These are phyloP conservation scores for Phytopythium aichiense DNA, from an alignment of 352 stramenopile species.

Conservation along the genomic window DNA sequence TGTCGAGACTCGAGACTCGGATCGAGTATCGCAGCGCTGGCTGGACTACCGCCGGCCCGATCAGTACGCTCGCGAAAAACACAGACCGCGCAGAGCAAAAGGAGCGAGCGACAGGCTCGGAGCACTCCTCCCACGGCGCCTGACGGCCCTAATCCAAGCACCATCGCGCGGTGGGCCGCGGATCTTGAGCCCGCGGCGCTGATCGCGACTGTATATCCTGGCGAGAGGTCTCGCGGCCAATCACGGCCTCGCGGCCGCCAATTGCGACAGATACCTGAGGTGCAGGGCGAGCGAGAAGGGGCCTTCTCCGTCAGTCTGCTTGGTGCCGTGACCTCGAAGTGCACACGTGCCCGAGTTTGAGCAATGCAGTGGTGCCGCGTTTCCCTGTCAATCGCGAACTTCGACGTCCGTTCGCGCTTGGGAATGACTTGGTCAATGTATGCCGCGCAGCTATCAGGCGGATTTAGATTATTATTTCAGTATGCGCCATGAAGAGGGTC, in stretches of 20 bases:
- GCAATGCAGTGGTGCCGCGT: constrained; percentile 2
- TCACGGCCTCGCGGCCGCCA: not conserved
- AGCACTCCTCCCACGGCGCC: not conserved
- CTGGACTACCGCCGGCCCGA: not conserved
- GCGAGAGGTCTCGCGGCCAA: not conserved
- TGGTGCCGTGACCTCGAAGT: not conserved
- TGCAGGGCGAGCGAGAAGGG: not conserved
- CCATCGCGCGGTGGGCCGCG: not conserved
- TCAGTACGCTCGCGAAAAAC: not conserved
- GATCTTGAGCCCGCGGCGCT: not conserved
- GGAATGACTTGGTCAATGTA: constrained; percentile 2
- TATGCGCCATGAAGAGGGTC: constrained; percentile 3
- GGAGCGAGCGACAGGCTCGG: constrained; percentile 3
- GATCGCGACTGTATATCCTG: constrained; percentile 1
- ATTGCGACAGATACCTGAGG: not conserved
- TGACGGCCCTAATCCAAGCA: not conserved
- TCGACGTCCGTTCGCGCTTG: not conserved
- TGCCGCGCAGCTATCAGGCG: not conserved
- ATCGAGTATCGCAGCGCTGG: not conserved
- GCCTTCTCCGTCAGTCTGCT: not conserved
- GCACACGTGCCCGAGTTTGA: constrained; percentile 1
- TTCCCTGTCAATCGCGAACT: constrained; percentile 1
- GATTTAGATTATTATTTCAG: constrained; percentile 5
- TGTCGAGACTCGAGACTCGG: too few species aligned
- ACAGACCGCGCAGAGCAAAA: constrained; percentile 1